Percentiles rank a stretch among this genome's conserved stretches.
phyloP scores from a whole-genome alignment of 192 early-diverging fungal genomes.

The Coemansia sp. region DNA sequence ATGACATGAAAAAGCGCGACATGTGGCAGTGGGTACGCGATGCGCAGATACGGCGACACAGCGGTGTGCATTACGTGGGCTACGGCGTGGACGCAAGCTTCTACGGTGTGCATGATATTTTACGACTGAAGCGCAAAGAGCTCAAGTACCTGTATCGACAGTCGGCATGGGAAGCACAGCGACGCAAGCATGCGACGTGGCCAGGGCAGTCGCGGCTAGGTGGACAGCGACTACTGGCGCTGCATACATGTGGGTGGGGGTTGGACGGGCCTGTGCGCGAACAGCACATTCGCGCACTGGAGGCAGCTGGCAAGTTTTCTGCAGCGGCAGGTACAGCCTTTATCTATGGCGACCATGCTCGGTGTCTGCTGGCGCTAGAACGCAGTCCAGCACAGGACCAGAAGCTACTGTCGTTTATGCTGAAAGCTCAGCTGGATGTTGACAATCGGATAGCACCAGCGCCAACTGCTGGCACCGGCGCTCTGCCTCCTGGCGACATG shows the following conservation, averaged over 20 bases:
- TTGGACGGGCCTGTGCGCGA: constrained; percentile 52
- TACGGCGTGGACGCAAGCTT: constrained; percentile 53
- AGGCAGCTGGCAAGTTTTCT: constrained; percentile 68
- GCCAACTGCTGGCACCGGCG: constrained; percentile 3
- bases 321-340: constrained; percentile 87
- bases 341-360: constrained; percentile 74
- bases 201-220: constrained; percentile 18
- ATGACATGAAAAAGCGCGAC: constrained; percentile 17
- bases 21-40: constrained; percentile 55
- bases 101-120: constrained; percentile 27
- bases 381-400: constrained; percentile 49
- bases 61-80: constrained; percentile 56
- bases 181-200: constrained; percentile 5
- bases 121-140: constrained; percentile 49
- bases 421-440: constrained; percentile 34
- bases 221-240: constrained; percentile 51
- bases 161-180: constrained; percentile 24
- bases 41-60: constrained; percentile 46
- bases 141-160: constrained; percentile 55
- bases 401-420: constrained; percentile 76
- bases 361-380: constrained; percentile 66
- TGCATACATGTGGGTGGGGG: constrained; percentile 59
- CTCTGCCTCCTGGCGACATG: constrained; percentile 27
- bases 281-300: constrained; percentile 55
- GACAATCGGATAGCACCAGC: constrained; percentile 62